Percentiles rank a stretch among this genome's conserved stretches.
Evolutionary conservation across 2,329 filamentous ascomycete genomes (phyloP).

Genomic region (Phyllosticta ampelicida): DNA sequence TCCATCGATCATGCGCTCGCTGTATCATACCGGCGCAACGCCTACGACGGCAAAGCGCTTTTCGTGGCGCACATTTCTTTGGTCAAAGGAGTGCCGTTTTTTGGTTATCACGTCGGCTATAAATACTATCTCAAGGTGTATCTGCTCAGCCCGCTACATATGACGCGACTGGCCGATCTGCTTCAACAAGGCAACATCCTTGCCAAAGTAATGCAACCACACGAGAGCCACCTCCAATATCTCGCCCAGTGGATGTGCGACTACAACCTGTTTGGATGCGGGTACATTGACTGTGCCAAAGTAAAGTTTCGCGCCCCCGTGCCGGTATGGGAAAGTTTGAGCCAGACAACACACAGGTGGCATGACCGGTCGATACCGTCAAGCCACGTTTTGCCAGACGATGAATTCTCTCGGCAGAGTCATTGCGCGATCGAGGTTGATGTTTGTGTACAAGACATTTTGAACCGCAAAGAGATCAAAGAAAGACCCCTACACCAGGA

Average conservation of each 20-base stretch:
- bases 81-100: conserved; percentile 90
- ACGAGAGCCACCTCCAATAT: conserved; percentile 88
- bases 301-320: conserved; percentile 66
- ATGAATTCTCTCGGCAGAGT: conserved; percentile 62
- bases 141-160: conserved; percentile 74
- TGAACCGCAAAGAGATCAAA: conserved; percentile 67
- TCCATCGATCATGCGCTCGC: conserved; percentile 88
- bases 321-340: conserved; percentile 56
- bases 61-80: conserved; percentile 87
- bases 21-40: conserved; percentile 70
- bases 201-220: conserved; percentile 75
- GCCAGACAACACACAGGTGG: conserved; percentile 58
- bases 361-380: conserved; percentile 60
- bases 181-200: conserved; percentile 81
- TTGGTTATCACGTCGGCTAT: conserved; percentile 90
- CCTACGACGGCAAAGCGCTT: conserved; percentile 53
- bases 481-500: conserved; percentile 76
- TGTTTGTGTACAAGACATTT: conserved; percentile 75
- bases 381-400: conserved; percentile 50
- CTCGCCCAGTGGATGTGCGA: conserved; percentile 96
- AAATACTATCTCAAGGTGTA: conserved; percentile 90
- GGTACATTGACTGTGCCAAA: conserved; percentile 64
- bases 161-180: conserved; percentile 78
- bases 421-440: conserved; percentile 88
- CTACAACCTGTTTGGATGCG: conserved; percentile 93